Base-by-base conservation (phyloP, 148 eudicot species). In the Nepenthes gracilis region DNA sequence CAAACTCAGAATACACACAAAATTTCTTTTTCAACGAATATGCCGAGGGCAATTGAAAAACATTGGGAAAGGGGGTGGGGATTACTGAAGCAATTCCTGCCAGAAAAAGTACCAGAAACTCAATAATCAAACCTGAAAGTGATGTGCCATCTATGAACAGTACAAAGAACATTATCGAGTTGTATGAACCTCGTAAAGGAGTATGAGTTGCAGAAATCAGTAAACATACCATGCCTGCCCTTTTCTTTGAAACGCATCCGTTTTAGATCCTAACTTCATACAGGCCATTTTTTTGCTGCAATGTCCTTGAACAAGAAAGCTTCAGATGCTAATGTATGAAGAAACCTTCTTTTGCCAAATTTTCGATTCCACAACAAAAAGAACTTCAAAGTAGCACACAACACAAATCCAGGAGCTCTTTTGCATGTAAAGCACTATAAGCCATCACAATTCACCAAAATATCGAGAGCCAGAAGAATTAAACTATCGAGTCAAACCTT, bases 221-320 rank as follows among this genome's bases (percentile, higher is more conserved):
- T 54, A 32, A 65, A 35, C 75, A 62, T 81, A 91, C 97, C 97
- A 91, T 59, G 97, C 90, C 62, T 91, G 95, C 48, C 96, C 97
- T 75, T 83, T 72, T 64, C 84, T 81, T 69, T 77, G 96, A 66
- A 91, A 91, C 37, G 90, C 95, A 80, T 87, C 97, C 67, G 67
- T 76, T 69, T 91, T 91, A 23, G 96, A 87, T 67, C 97, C 97
- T 68, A 91, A 59, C 80, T 87, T 91, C 85, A 87, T 74, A 70
- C 87, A 90, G 69, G 97, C 89, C 97, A 87, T 90, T 61, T 23
- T 23, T 67, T 50, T 52, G 57, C 67, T 11, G 64, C 35, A 58
- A 55, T 33, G 57, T 35, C 53, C 4, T 2, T n/a, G 53, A 11
- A 49, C 53, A 11, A 49, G 15, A 2, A 49, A 49, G 12, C 53